A percentile compares a stretch with the other conserved stretches of the same genome.
Evolutionary conservation across 1,284 basidiomycete genomes (phyloP).

Genomic region (Microbotryum intermedium): DNA sequence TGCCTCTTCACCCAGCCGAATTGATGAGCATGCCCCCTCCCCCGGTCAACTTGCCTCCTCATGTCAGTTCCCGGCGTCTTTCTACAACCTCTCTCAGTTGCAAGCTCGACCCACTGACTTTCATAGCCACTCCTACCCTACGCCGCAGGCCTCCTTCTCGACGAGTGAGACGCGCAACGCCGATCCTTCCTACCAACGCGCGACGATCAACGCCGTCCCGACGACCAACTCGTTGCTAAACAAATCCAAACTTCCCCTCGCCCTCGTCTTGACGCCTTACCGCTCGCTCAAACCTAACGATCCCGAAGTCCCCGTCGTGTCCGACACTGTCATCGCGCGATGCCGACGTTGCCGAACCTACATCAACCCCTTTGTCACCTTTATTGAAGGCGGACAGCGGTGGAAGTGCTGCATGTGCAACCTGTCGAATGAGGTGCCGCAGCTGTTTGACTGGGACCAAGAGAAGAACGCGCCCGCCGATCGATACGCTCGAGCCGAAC

Average conservation of each 20-base stretch:
- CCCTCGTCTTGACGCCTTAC: slow-evolving; percentile 85
- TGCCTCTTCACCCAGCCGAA: slow-evolving; percentile 75
- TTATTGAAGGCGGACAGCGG: slow-evolving; percentile 95
- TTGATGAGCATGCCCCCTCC: slow-evolving; percentile 71
- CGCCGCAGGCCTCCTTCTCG: slow-evolving; percentile 57
- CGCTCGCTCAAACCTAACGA: slow-evolving; percentile 56
- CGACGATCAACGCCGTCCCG: slow-evolving; percentile 84
- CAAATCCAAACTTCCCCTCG: slow-evolving; percentile 91
- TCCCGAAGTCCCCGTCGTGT: slow-evolving; percentile 65
- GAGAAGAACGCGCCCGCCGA: slow-evolving; percentile 88
- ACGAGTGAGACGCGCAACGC: slow-evolving; percentile 72
- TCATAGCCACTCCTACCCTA: not conserved
- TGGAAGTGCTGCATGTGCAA: slow-evolving; percentile 99
- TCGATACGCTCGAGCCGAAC: slow-evolving; percentile 84
- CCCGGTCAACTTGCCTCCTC: slow-evolving; percentile 77
- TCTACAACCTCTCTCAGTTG: slow-evolving; percentile 18
- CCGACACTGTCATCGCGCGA: slow-evolving; percentile 92
- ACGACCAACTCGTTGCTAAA: slow-evolving; percentile 81
- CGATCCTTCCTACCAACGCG: slow-evolving; percentile 85
- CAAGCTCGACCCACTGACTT: not conserved
- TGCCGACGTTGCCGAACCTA: slow-evolving; percentile 95
- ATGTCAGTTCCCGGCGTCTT: slow-evolving; percentile 38
- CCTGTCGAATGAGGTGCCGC: slow-evolving; percentile 96
- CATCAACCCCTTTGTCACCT: slow-evolving; percentile 98
- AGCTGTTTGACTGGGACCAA: slow-evolving; percentile 98